phyloP scores from a whole-genome alignment of 768 basidiomycete genomes.

The Leucocoprinus birnbaumii region DNA sequence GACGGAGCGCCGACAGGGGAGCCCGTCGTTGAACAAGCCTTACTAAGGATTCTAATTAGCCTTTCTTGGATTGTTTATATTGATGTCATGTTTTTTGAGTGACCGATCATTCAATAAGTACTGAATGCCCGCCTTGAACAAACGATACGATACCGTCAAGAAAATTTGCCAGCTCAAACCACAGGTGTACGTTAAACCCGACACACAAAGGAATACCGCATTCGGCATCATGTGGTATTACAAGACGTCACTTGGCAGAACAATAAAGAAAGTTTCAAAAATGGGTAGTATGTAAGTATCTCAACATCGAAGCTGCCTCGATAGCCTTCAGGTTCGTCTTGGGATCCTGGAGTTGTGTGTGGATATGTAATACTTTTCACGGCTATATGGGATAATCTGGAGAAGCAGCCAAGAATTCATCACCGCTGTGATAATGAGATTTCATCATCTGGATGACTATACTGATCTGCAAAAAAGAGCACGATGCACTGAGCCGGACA shows the following conservation, averaged over 20 bases:
- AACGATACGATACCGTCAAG: not conserved
- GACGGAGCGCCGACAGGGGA: not conserved
- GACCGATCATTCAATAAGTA: not conserved
- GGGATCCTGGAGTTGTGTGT: conserved; percentile 1
- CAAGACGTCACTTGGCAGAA: not conserved
- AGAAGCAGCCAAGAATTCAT: not conserved
- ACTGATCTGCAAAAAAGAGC: too few species aligned
- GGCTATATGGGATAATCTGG: not conserved
- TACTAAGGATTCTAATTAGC: not conserved
- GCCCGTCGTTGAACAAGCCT: not conserved
- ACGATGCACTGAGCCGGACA: too few species aligned
- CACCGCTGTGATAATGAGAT: not conserved
- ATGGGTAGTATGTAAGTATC: too few species aligned
- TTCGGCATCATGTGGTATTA: not conserved
- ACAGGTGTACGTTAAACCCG: too few species aligned
- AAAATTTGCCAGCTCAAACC: too few species aligned
- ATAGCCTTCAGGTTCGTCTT: not conserved
- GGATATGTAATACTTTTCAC: not conserved
- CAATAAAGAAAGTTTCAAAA: not conserved
- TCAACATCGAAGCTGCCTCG: not conserved
- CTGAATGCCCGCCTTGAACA: not conserved
- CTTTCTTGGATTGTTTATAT: not conserved
- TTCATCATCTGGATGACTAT: not conserved
- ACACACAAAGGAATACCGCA: not conserved
- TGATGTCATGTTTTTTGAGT: not conserved